Evolutionary conservation across 495 filamentous ascomycete genomes (phyloP).

Genomic region (Penicillium chermesinum): DNA sequence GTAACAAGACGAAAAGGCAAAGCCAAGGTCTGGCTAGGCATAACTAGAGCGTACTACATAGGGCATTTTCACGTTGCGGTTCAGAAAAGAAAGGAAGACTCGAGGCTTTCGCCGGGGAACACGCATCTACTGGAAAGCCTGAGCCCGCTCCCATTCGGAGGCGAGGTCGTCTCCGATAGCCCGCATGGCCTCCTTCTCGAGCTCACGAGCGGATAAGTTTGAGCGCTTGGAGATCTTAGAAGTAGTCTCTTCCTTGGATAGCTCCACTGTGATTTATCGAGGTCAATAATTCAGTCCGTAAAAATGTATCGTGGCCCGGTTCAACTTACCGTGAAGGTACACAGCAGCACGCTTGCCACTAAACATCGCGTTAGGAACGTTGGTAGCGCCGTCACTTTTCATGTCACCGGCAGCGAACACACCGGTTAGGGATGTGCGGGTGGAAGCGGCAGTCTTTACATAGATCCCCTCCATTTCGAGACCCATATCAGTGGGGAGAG

Average conservation of each 20-base stretch:
- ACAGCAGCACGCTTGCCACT: slow-evolving; percentile 53
- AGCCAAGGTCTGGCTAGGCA: not conserved
- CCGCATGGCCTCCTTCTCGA: slow-evolving; percentile 28
- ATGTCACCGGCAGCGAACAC: slow-evolving; percentile 54
- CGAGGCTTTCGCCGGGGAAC: not conserved
- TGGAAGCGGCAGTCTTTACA: slow-evolving; percentile 35
- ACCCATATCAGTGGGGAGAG: slow-evolving; percentile 31
- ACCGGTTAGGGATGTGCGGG: slow-evolving; percentile 45
- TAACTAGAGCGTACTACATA: not conserved
- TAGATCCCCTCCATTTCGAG: slow-evolving; percentile 40
- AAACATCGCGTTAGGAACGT: slow-evolving; percentile 57
- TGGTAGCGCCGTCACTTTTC: slow-evolving; percentile 52
- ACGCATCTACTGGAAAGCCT: not conserved
- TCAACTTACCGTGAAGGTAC: slow-evolving; percentile 49
- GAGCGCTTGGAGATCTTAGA: slow-evolving; percentile 30
- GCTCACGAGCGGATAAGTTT: slow-evolving; percentile 12
- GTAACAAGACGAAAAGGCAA: not conserved
- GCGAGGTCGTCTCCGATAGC: slow-evolving; percentile 32
- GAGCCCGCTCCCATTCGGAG: slow-evolving; percentile 4
- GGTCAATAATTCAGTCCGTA: slow-evolving; percentile 24
- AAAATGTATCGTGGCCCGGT: slow-evolving; percentile 50
- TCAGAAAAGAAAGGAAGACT: no score
- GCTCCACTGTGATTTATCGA: slow-evolving; percentile 18
- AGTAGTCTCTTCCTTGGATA: slow-evolving; percentile 31
- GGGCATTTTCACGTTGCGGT: not conserved